These are phyloP conservation scores for Beauveria varroae DNA, from an alignment of 2,329 filamentous ascomycete species.

Conservation along the genomic window DNA sequence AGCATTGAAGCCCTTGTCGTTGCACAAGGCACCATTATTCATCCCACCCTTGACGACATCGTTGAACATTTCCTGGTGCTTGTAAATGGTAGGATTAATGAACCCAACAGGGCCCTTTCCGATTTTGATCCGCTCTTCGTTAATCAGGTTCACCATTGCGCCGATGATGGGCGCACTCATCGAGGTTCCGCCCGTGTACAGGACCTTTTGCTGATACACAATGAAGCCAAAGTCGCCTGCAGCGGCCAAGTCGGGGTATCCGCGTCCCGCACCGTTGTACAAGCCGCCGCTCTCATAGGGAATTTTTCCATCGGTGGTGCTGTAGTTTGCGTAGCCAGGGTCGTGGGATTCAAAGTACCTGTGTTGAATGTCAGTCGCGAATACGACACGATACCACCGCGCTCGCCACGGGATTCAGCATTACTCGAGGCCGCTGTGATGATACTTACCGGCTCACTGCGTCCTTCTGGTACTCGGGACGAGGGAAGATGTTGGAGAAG, in stretches of 20 bases:
- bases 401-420: too few relatives aligned
- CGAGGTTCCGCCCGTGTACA: constrained; percentile 11
- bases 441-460: constrained; percentile 27
- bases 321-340: constrained; percentile 23
- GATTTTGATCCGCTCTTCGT: constrained; percentile 12
- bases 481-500: constrained; percentile 32
- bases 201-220: constrained; percentile 21
- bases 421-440: neutral
- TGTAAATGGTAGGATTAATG: constrained; percentile 11
- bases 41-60: constrained; percentile 10
- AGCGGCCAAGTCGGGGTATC: constrained; percentile 30
- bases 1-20: neutral
- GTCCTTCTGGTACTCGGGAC: constrained; percentile 38
- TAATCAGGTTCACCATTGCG: constrained; percentile 15
- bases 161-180: constrained; percentile 14
- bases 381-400: too few relatives aligned
- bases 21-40: constrained; percentile 5
- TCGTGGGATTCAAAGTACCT: constrained; percentile 31
- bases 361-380: neutral
- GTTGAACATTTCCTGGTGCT: constrained; percentile 6
- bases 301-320: constrained; percentile 26
- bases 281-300: constrained; percentile 25
- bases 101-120: constrained; percentile 33
- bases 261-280: constrained; percentile 34
- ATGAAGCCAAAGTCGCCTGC: constrained; percentile 40